These are phyloP conservation scores for Aureobasidium leucospermi DNA, from an alignment of 2,329 filamentous ascomycete genomes.

Conservation along the genomic window DNA sequence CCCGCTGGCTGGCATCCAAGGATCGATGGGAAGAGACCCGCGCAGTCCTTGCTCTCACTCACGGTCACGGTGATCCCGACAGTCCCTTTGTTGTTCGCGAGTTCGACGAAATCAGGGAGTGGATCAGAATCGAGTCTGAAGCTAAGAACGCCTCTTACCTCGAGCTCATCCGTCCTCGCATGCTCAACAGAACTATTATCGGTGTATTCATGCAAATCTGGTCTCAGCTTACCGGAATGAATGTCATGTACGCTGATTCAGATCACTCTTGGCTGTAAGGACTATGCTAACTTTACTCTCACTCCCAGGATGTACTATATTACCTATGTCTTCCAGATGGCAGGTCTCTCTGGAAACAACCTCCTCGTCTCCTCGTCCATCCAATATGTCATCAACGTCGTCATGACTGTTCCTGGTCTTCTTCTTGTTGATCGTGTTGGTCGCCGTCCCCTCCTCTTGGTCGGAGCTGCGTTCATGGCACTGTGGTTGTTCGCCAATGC, in stretches of 20 bases:
- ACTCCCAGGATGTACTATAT: slow-evolving; percentile 21
- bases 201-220: slow-evolving; percentile 69
- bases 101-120: slow-evolving; percentile 64
- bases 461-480: slow-evolving; percentile 58
- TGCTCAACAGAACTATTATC: slow-evolving; percentile 66
- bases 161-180: slow-evolving; percentile 65
- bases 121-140: slow-evolving; percentile 60
- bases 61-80: slow-evolving; percentile 31
- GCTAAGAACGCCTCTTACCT: slow-evolving; percentile 63
- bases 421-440: slow-evolving; percentile 61
- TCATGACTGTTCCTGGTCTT: slow-evolving; percentile 65
- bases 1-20: slow-evolving; percentile 39
- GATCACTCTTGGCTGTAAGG: neutral
- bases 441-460: slow-evolving; percentile 59
- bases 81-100: slow-evolving; percentile 57
- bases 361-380: slow-evolving; percentile 61
- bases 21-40: slow-evolving; percentile 39
- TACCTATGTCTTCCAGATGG: slow-evolving; percentile 63
- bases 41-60: slow-evolving; percentile 35
- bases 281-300: too few species aligned
- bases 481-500: slow-evolving; percentile 57
- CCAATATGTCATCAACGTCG: slow-evolving; percentile 71
- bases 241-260: slow-evolving; percentile 49
- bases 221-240: slow-evolving; percentile 71
- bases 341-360: slow-evolving; percentile 48